Evolutionary conservation across 495 filamentous ascomycete species (phyloP), one percentile per base, ranked within the genome.

Genomic region (Cairneyella variabilis): DNA sequence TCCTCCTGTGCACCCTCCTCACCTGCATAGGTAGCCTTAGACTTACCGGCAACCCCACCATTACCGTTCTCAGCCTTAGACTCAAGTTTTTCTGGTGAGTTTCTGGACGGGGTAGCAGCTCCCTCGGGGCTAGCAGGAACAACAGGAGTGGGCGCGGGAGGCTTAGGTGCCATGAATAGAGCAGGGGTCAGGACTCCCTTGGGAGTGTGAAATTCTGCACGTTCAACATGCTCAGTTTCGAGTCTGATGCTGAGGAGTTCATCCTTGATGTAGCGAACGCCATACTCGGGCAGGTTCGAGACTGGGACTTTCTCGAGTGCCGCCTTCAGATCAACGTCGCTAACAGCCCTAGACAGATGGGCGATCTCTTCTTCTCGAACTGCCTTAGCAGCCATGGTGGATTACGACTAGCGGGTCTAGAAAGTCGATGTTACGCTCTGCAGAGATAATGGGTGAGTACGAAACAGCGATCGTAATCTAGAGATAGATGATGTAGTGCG

Each of bases 261-360:
- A 6, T 58, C 43, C 23, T 34, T n/a, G 20, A 56, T 48, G 26
- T 62, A 58, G 11, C 37, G 11, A 1, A 23, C 45, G 10, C 28
- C 26, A 17, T 12, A 10, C 8, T 42, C 38, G 18, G 38, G n/a
- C n/a, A 21, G 26, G n/a, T 37, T 38, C 23, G 44, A 28, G 10
- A 41, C 20, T 28, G 45, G 34, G 17, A 37, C 20, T 20, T 8
- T 25, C 14, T 3, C 39, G 10, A 42, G 25, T 25, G 42, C 46
- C 25, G 51, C 56, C n/a, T 23, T 54, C 1, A 58, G 47, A 28
- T 58, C 55, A 21, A 62, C 17, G 10, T 51, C 21, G 23, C 50
- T 57, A 20, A 62, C 34, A 20, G 44, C 43, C 25, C 59, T 25
- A n/a, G 59, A 58, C 14, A 56, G 42, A n/a, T n/a, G n/a, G n/a